These are phyloP conservation scores for Podila epicladia DNA, from an alignment of 192 early-diverging fungal species.

Conservation along the genomic window DNA sequence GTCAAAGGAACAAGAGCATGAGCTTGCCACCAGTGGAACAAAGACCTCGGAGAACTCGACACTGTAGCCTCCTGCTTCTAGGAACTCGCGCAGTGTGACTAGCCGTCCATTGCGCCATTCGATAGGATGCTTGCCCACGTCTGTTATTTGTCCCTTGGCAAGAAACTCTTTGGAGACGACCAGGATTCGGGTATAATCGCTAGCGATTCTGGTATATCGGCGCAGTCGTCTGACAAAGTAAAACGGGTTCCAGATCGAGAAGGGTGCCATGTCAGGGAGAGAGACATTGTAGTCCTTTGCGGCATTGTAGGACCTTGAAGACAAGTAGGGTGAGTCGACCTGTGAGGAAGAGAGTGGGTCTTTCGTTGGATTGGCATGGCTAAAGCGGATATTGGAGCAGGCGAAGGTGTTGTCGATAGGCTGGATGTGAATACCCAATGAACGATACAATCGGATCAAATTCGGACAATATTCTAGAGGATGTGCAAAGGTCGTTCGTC, in stretches of 20 bases:
- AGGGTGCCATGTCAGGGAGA: slow-evolving; percentile 32
- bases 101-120: slow-evolving; percentile 45
- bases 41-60: slow-evolving; percentile 47
- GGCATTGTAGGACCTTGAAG: slow-evolving; percentile 42
- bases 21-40: slow-evolving; percentile 43
- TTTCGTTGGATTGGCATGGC: not conserved
- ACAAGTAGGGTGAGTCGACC: slow-evolving; percentile 32
- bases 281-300: slow-evolving; percentile 36
- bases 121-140: slow-evolving; percentile 42
- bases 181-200: slow-evolving; percentile 42
- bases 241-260: slow-evolving; percentile 43
- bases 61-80: slow-evolving; percentile 43
- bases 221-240: slow-evolving; percentile 42
- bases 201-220: slow-evolving; percentile 43
- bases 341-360: slow-evolving; percentile 6
- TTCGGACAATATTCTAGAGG: slow-evolving; percentile 43
- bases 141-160: slow-evolving; percentile 38
- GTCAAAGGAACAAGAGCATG: slow-evolving; percentile 56
- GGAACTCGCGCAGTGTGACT: slow-evolving; percentile 34
- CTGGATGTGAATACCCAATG: slow-evolving; percentile 38
- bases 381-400: slow-evolving; percentile 39
- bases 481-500: not conserved
- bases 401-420: slow-evolving; percentile 45
- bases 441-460: slow-evolving; percentile 41
- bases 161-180: slow-evolving; percentile 46